Base-by-base conservation (phyloP, 345 rosid species). In the Xanthoceras sorbifolium region DNA sequence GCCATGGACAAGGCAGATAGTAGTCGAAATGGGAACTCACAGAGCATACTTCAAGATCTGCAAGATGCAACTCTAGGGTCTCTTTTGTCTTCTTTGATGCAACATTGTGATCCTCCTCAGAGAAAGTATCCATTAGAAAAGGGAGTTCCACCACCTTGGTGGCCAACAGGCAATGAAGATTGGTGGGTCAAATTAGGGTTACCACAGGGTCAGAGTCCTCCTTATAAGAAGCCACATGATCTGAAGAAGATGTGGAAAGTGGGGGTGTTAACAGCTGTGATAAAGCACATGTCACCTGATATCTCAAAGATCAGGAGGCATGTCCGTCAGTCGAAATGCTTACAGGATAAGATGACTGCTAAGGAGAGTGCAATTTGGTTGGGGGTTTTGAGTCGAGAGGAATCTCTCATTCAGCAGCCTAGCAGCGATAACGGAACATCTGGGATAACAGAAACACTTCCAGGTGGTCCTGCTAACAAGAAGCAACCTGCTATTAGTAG, bases 51-150 rank as follows among this genome's bases (percentile, higher is more conserved):
- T 6, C 97, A 90, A 80, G 99, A 96, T 73, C 80, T 97, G 64
- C 99, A 97, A 82, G 99, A 94, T 88, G 98, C 99, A n/a, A 97
- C 99, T 72, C 80, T 97, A 36, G 99, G 99, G 26, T 94, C 98
- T 65, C 82, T 97, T 10, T 78, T 97, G 77, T 97, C 99, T 50
- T 92, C 99, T 77, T 87, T 97, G 84, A 97, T 97, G 97, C 98
- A 97, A 81, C 99, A 97, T 40, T 97, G 99, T 80, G 92, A 92
- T 79, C 99, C 98, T 20, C 98, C 99, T 36, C 99, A 97, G 79
- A 88, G 99, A 82, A 94, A 92, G 86, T 97, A 82, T 81, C 99
- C 98, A 11, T 81, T 97, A 77, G 98, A 97, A 83, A 94, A 92
- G 85, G 90, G 90, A 20, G 81, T 79, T 77, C 93, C 99, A 23